Conservation (phyloP, 176 grass and related monocot genomes). For the Phragmites australis region DNA sequence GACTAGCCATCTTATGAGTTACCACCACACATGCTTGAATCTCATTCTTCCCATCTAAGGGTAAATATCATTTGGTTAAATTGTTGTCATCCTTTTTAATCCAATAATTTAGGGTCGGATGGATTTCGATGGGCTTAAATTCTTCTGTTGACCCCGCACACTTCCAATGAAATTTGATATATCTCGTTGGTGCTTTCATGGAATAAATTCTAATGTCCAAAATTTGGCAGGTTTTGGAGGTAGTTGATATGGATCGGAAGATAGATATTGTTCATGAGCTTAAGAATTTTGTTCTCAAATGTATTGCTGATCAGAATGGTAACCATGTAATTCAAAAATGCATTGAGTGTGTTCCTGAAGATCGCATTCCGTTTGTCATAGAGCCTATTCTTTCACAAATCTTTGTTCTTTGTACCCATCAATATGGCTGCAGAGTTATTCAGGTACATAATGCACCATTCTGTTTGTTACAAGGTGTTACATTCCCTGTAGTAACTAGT, state of each 20-base stretch:
- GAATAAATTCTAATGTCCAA: slow-evolving; percentile 10
- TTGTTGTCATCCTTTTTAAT: background rate
- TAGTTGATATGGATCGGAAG: slow-evolving; percentile 84
- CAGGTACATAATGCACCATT: slow-evolving; percentile 50
- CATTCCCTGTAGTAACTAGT: background rate
- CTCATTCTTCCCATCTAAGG: background rate
- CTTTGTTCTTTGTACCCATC: slow-evolving; percentile 69
- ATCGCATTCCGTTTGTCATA: slow-evolving; percentile 77
- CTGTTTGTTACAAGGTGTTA: background rate
- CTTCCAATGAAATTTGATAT: slow-evolving; percentile 5
- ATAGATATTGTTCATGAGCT: slow-evolving; percentile 82
- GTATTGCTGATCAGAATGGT: slow-evolving; percentile 92
- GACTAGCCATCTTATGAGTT: background rate
- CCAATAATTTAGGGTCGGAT: background rate
- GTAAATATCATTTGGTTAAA: background rate
- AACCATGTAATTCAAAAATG: slow-evolving; percentile 99
- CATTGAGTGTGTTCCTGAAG: slow-evolving; percentile 93
- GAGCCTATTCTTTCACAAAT: slow-evolving; percentile 70
- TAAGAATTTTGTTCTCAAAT: slow-evolving; percentile 69
- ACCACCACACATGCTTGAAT: background rate
- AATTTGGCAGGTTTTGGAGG: slow-evolving; percentile 74
- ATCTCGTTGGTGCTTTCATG: background rate
- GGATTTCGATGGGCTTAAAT: background rate
- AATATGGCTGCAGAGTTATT: slow-evolving; percentile 98
- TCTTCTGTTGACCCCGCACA: background rate